Percentiles rank a stretch among this genome's conserved stretches.
phyloP scores from a whole-genome alignment of 2,329 filamentous ascomycete species.

The Monilinia polystroma region DNA sequence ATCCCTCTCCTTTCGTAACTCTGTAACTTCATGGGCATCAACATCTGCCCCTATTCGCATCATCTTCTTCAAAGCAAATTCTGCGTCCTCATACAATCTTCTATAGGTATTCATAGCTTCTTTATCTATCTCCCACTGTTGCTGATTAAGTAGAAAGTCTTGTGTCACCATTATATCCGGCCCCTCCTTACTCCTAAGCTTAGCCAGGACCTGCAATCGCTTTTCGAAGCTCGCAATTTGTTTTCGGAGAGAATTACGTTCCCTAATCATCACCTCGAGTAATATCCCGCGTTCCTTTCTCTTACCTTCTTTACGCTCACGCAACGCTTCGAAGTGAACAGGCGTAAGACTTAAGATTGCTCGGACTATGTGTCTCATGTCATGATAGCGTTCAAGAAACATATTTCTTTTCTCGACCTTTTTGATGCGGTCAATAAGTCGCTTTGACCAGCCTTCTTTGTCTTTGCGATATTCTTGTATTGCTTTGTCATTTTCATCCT shows the following conservation, averaged over 20 bases:
- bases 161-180: background rate
- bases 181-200: background rate
- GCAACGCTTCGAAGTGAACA: constrained; percentile 8
- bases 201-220: background rate
- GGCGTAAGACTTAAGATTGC: constrained; percentile 14
- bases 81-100: background rate
- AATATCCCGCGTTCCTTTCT: constrained; percentile 1
- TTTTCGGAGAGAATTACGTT: background rate
- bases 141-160: constrained; percentile 6
- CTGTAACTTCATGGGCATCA: constrained; percentile 3
- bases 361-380: background rate
- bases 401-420: constrained; percentile 1
- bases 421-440: constrained; percentile 1
- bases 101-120: background rate
- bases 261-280: background rate
- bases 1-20: constrained; percentile 8
- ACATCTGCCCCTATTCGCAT: background rate
- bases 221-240: background rate
- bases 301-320: constrained; percentile 4
- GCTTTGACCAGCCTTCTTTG: background rate
- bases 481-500: background rate
- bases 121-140: background rate
- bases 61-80: background rate
- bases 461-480: background rate
- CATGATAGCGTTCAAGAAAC: constrained; percentile 5